These are phyloP conservation scores for Fraxinus albicans DNA, from an alignment of 305 asterid genomes.

Conservation along the genomic window DNA sequence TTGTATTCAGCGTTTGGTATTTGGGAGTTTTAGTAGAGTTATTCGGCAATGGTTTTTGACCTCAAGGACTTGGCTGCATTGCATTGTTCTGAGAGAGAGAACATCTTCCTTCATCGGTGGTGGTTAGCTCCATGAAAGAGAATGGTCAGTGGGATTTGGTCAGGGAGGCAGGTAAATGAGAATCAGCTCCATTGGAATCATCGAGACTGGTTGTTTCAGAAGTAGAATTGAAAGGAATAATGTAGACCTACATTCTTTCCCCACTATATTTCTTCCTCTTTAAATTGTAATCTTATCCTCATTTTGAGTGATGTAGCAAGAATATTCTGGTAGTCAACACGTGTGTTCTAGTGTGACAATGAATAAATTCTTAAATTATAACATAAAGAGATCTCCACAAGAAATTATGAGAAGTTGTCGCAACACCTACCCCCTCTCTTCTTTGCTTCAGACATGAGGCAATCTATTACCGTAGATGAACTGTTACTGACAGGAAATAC, in stretches of 20 bases:
- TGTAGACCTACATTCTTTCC: background rate
- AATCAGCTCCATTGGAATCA: background rate
- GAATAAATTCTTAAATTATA: background rate
- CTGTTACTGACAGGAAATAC: conserved; percentile 81
- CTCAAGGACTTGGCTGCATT: background rate
- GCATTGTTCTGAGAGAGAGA: background rate
- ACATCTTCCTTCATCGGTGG: background rate
- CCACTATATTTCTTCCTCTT: background rate
- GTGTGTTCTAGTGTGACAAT: background rate
- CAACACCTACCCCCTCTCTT: conserved; percentile 64
- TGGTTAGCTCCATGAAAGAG: background rate
- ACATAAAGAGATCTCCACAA: conserved; percentile 1
- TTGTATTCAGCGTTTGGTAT: background rate
- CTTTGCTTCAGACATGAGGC: conserved; percentile 83
- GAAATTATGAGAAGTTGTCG: conserved; percentile 16
- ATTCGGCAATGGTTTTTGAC: background rate
- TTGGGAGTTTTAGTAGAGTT: background rate
- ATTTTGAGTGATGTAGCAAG: background rate
- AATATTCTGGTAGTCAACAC: background rate
- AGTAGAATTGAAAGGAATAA: background rate
- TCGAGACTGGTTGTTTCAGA: background rate
- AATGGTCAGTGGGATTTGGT: background rate
- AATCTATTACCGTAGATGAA: conserved; percentile 79
- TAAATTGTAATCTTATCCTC: background rate
- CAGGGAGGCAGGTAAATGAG: background rate